These are phyloP conservation scores for Rhinocladiella similis DNA, from an alignment of 2,329 filamentous ascomycete species.

Conservation along the genomic window DNA sequence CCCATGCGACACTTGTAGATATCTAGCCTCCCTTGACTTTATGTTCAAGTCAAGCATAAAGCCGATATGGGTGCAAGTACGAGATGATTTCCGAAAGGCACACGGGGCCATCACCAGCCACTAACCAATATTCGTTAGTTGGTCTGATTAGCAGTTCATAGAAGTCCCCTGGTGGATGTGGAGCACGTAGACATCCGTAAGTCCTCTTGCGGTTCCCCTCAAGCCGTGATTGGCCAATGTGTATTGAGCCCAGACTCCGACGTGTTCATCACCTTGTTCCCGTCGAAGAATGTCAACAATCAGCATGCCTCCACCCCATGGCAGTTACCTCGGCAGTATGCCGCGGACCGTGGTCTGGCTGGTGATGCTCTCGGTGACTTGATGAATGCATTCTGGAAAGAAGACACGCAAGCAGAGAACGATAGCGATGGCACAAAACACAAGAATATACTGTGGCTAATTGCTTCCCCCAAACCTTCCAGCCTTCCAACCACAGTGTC, in stretches of 20 bases:
- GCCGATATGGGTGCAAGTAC: constrained; percentile 3
- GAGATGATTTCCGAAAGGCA: constrained; percentile 3
- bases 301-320: constrained; percentile 3
- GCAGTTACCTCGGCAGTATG: background rate
- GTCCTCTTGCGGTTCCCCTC: constrained; percentile 4
- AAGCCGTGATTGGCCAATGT: constrained; percentile 2
- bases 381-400: constrained; percentile 3
- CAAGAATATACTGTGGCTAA: constrained; percentile 3
- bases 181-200: constrained; percentile 2
- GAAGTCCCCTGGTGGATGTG: background rate
- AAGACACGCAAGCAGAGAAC: constrained; percentile 1
- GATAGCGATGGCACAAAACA: background rate
- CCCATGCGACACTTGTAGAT: constrained; percentile 2
- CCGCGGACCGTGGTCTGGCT: constrained; percentile 1
- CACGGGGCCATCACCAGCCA: constrained; percentile 2
- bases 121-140: constrained; percentile 2
- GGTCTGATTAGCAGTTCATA: constrained; percentile 6
- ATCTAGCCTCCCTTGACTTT: background rate
- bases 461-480: constrained; percentile 2
- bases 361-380: constrained; percentile 6
- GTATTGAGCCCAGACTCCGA: background rate
- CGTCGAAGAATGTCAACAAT: background rate
- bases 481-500: constrained; percentile 4
- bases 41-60: constrained; percentile 1
- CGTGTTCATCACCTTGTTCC: constrained; percentile 2